Evolutionary conservation across 2,329 filamentous ascomycete species (phyloP).

Genomic region (Ophiocordyceps sinensis): DNA sequence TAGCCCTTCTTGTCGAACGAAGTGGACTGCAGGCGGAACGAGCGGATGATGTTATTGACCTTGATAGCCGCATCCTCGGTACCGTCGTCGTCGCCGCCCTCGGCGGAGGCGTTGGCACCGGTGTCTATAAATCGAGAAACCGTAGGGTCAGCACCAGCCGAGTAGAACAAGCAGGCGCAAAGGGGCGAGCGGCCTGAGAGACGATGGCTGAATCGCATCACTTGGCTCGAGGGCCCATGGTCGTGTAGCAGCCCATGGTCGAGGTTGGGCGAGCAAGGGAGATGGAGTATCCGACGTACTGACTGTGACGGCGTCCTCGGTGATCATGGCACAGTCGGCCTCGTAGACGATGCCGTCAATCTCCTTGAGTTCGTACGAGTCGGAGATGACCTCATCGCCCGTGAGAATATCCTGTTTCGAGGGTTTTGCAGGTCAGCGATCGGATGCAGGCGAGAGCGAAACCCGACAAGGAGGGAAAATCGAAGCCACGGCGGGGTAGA

Average conservation of each 20-base stretch:
- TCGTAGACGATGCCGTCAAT: slow-evolving; percentile 74
- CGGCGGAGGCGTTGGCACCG: slow-evolving; percentile 93
- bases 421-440: slow-evolving; percentile 7
- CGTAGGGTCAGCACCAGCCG: neutral
- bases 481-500: slow-evolving; percentile 7
- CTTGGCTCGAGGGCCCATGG: no score
- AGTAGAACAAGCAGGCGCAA: neutral
- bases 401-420: slow-evolving; percentile 63
- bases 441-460: slow-evolving; percentile 5
- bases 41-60: slow-evolving; percentile 88
- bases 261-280: no score
- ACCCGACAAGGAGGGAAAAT: neutral
- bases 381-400: slow-evolving; percentile 92
- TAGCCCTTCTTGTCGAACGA: slow-evolving; percentile 80
- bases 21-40: slow-evolving; percentile 75
- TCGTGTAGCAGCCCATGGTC: no score
- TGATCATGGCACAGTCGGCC: slow-evolving; percentile 84
- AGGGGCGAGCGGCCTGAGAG: neutral
- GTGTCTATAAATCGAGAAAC: slow-evolving; percentile 39
- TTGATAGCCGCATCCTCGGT: slow-evolving; percentile 54
- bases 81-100: slow-evolving; percentile 68
- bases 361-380: slow-evolving; percentile 76
- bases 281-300: slow-evolving; percentile 33
- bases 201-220: no score
- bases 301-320: slow-evolving; percentile 58